A percentile compares a stretch with the other conserved stretches of the same genome.
phyloP scores from a whole-genome alignment of 441 rosid genomes.

The Metrosideros polymorpha region DNA sequence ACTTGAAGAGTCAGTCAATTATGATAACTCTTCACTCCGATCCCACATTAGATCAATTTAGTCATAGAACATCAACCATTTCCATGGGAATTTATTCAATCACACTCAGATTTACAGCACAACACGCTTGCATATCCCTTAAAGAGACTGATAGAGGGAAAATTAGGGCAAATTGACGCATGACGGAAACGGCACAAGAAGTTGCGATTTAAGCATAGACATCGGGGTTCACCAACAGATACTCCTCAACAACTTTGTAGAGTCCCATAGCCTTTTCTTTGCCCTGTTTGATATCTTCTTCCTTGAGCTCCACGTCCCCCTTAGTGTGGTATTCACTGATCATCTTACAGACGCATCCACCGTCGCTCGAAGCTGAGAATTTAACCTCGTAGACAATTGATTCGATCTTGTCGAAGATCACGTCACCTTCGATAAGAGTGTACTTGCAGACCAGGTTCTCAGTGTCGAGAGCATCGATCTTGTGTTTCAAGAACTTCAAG shows the following conservation, averaged over 20 bases:
- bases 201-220: background rate
- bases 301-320: background rate
- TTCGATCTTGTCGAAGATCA: background rate
- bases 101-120: background rate
- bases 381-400: background rate
- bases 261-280: conserved; percentile 1
- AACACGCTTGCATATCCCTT: background rate
- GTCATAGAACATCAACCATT: background rate
- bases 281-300: background rate
- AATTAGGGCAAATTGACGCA: background rate
- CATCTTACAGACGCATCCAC: background rate
- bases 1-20: background rate
- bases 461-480: background rate
- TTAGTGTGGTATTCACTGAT: background rate
- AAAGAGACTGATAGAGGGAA: background rate
- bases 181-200: background rate
- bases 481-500: background rate
- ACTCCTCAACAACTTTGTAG: background rate
- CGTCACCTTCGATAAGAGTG: background rate
- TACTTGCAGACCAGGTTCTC: background rate
- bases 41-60: background rate
- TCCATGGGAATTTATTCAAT: background rate
- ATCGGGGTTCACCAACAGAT: background rate
- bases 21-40: background rate
- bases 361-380: background rate